Base-by-base conservation (phyloP, 2,329 filamentous ascomycete genomes). In the Beauveria pseudobassiana region DNA sequence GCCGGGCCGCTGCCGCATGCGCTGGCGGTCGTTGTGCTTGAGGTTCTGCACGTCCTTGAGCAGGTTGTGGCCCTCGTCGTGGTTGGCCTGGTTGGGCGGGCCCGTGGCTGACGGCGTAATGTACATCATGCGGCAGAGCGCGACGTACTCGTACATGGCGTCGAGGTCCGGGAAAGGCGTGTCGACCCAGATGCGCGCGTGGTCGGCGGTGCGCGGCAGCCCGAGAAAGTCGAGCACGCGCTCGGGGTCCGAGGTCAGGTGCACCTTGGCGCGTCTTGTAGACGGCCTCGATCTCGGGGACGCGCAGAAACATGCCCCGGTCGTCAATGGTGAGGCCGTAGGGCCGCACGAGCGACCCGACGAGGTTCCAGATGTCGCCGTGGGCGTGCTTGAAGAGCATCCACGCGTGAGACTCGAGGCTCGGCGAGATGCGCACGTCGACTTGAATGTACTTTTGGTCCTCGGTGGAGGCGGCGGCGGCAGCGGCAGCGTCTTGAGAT, bases 271-370 rank as follows among this genome's bases (percentile, higher is more conserved):
- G 62, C 63, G 83, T 84, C 63, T 77, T 78, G 69, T 90, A 77
- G 2, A 76, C 65, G 0, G 70, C 64, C 67, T 93, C 89, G 40
- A 92, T 85, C 69, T 91, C 87, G 4, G 82, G 78, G 18, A 93
- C 80, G 0, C 88, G 82, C 0, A 93, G 67, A 69, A 81, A 84
- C 1, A 95, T 72, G 1, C 84, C 88, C 14, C 70, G 72, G 56
- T 90, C 83, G 65, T 86, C 87, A 26, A 85, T 75, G 0, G 84
- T 88, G 8, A 95, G 80, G 1, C 89, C 89, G 42, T 85, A 81
- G 0, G 80, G 81, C 0, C 87, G 81, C 64, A 90, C 83, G 9
- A 80, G 82, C 20, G 81, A 78, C 5, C 89, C 87, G 0, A 93
- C 70, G 9, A 85, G 70, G 63, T 84, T 88, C 80, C 86, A 86